Base-by-base conservation (phyloP, 2,329 filamentous ascomycete species). In the Calcarisporium arbuscula region DNA sequence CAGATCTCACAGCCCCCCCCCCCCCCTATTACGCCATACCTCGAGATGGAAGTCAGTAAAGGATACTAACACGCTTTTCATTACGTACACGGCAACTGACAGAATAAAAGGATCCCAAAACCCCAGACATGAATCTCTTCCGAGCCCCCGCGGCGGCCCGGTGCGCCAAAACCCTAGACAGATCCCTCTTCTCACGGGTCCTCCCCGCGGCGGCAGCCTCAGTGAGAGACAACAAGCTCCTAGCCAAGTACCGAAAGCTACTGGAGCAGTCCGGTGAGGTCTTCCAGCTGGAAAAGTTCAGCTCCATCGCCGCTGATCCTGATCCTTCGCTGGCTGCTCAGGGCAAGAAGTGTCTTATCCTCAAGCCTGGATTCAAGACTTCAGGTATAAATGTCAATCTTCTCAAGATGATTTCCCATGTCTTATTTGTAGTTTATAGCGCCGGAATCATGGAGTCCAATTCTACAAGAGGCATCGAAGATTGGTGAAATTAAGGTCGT, bases 101-200 rank as follows among this genome's bases (percentile, higher is more conserved):
- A 32, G n/a, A 32, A 22, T 47, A 49, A 53, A 52, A 44, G 51
- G 46, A 41, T 44, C 49, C 29, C 40, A 52, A 27, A 58, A 64
- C 34, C 77, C 36, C 53, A 17, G 60, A 65, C 30, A 78, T 77
- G 73, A 66, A 63, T 43, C 54, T 76, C 32, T 85, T 95, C 58
- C 78, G 81, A 45, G 86, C 88, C 30, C 88, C 89, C 17, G 69
- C 88, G 40, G 56, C 52, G 21, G 82, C 90, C 49, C 82, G 85
- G 57, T 80, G 82, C 40, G 85, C 86, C 67, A 80, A 80, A 53
- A 74, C 76, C 32, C 77, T 98, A 44, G 89, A 98, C 64, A 80
- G 85, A 46, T 72, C 81, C 12, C 80, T 94, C 44, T 96, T 96
- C 65, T 70, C 75, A 34, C 86, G 82, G 57, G 84, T 72, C 1